Conservation (phyloP, 177 flowering plant genomes). For the Vitis hybrid region DNA sequence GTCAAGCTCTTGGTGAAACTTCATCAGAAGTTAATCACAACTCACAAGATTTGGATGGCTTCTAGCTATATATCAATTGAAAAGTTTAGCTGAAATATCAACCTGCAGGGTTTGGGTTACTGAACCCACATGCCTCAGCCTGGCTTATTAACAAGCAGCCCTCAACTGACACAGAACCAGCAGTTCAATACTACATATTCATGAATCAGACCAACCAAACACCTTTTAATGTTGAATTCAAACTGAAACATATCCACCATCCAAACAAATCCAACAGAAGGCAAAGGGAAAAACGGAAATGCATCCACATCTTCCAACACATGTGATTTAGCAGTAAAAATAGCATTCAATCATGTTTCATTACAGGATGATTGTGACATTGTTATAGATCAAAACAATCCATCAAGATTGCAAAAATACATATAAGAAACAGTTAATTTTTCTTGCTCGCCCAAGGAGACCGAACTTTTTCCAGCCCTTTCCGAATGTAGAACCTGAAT, state of each 20-base stretch:
- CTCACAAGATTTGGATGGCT: too few species aligned
- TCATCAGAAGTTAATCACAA: too few species aligned
- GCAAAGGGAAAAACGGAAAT: background rate
- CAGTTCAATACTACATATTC: too few species aligned
- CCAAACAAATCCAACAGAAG: background rate
- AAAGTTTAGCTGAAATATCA: too few species aligned
- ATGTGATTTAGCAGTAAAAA: background rate
- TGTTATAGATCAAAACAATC: background rate
- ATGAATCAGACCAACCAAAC: background rate
- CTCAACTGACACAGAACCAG: too few species aligned
- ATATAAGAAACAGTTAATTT: constrained; percentile 1
- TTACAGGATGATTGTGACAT: background rate
- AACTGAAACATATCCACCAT: background rate
- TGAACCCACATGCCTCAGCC: too few species aligned
- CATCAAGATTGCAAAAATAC: background rate
- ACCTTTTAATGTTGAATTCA: background rate
- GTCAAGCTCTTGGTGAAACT: too few species aligned
- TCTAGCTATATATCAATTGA: too few species aligned
- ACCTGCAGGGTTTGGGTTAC: too few species aligned
- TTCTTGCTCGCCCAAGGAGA: constrained; percentile 22
- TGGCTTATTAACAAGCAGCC: too few species aligned
- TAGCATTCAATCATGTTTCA: background rate
- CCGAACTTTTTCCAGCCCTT: constrained; percentile 31
- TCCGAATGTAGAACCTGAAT: constrained; percentile 22
- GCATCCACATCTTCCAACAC: background rate